Percentiles rank a stretch among this genome's conserved stretches.
These are phyloP conservation scores for Trametes hirsuta DNA, from an alignment of 1,284 basidiomycete species.

Conservation along the genomic window DNA sequence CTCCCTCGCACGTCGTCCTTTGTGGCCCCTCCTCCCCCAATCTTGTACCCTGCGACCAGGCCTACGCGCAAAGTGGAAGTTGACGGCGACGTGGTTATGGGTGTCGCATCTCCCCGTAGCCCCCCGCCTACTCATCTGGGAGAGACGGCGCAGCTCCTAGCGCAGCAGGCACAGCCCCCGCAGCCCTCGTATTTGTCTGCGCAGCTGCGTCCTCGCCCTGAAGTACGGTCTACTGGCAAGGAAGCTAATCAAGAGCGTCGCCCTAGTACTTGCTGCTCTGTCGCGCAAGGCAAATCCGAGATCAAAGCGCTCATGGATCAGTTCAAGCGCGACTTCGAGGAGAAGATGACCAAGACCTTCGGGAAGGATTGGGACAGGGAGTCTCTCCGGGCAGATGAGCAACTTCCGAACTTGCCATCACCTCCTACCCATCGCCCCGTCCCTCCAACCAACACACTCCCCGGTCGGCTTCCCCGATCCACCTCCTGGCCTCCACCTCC, in stretches of 20 bases:
- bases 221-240: background rate
- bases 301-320: constrained; percentile 50
- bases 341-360: constrained; percentile 51
- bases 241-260: background rate
- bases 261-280: constrained; percentile 49
- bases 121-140: constrained; percentile 15
- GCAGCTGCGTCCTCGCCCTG: background rate
- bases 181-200: background rate
- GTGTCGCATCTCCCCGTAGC: background rate
- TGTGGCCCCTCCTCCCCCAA: constrained; percentile 25
- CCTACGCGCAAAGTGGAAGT: background rate
- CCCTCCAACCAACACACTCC: background rate
- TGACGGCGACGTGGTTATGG: constrained; percentile 19
- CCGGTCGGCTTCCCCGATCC: background rate
- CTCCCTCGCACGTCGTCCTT: constrained; percentile 1
- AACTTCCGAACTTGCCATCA: constrained; percentile 11
- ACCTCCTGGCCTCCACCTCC: background rate
- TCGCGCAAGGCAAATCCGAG: constrained; percentile 50
- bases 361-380: constrained; percentile 35
- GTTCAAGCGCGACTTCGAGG: constrained; percentile 66
- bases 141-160: constrained; percentile 2
- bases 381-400: background rate
- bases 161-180: constrained; percentile 10
- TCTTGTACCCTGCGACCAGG: constrained; percentile 20
- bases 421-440: constrained; percentile 12